Evolutionary conservation across 768 basidiomycete species (phyloP), one percentile per base, ranked within the genome.

Genomic region (Mycena rebaudengoi): DNA sequence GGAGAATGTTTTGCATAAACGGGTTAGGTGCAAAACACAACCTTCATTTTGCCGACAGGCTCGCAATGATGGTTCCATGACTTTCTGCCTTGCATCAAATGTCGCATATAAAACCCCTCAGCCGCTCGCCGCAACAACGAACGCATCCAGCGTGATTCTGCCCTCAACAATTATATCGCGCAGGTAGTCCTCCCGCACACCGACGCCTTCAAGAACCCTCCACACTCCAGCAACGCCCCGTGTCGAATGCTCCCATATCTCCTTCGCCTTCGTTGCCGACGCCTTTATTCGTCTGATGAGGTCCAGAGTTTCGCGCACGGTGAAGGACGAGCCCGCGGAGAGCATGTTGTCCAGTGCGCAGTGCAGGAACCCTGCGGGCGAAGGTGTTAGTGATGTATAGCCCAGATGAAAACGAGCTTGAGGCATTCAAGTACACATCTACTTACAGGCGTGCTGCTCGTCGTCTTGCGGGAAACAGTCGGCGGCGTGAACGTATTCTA

Each of bases 391-490:
- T n/a, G n/a, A n/a, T n/a, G n/a, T n/a, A n/a, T n/a, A n/a, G n/a
- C n/a, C 12, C 23, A 28, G 25, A 5, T 21, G 16, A 7, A 5
- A 55, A 6, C 11, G 30, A 30, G 11, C 33, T 1, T 13, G 21
- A 16, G 21, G n/a, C n/a, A n/a, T n/a, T n/a, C n/a, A n/a, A n/a
- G n/a, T n/a, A n/a, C n/a, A n/a, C n/a, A n/a, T n/a, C n/a, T 20
- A 50, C 66, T 7, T 57, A 69, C 70, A 67, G 1, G 59, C 54
- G 28, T 71, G 66, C 7, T 55, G 28, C 46, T 71, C 70, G 54
- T 71, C 70, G 51, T 71, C 70, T 21, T 50, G 18, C 14, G 70
- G 68, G 62, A 60, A 65, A 45, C 29, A 57, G 21, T 58, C 45
- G 8, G 66, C 65, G 14, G 70, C 63, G 5, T 56, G n/a, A 16